A percentile compares a stretch with the other conserved stretches of the same genome.
Conservation (phyloP, 306 rosid genomes). For the Quercus dentata region DNA sequence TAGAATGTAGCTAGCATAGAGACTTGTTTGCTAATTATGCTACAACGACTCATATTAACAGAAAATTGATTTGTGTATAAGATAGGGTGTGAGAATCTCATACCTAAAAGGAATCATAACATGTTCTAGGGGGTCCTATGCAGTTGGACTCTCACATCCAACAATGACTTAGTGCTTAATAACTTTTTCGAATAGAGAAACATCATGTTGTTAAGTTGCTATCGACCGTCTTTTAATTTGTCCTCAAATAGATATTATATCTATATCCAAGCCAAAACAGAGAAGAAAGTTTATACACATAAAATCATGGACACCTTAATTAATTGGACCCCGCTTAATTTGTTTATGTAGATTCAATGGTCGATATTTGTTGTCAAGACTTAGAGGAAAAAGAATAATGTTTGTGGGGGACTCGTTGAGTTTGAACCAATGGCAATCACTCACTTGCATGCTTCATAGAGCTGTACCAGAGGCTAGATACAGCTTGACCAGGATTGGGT, state of each 20-base stretch:
- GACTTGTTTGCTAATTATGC: too few relatives aligned
- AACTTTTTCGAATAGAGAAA: too few relatives aligned
- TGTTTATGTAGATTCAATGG: conserved; percentile 40
- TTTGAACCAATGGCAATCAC: conserved; percentile 72
- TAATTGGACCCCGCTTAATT: conserved; percentile 8
- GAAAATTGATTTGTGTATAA: too few relatives aligned
- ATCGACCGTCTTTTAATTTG: too few relatives aligned
- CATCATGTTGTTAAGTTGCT: too few relatives aligned
- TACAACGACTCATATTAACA: too few relatives aligned
- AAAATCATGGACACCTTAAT: background rate
- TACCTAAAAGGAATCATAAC: too few relatives aligned
- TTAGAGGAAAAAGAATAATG: conserved; percentile 43
- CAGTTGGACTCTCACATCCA: too few relatives aligned
- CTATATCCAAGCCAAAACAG: conserved; percentile 9
- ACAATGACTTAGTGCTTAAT: too few relatives aligned
- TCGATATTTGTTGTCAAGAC: conserved; percentile 39
- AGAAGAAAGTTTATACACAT: background rate
- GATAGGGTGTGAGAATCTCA: too few relatives aligned
- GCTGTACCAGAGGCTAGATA: conserved; percentile 33
- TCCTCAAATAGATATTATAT: background rate
- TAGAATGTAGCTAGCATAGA: too few relatives aligned
- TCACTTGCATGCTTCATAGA: conserved; percentile 51
- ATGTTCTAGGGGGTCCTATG: too few relatives aligned
- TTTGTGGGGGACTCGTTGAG: conserved; percentile 70
- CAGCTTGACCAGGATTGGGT: conserved; percentile 16